phyloP scores from a whole-genome alignment of 495 filamentous ascomycete genomes.

The Tuber brumale region DNA sequence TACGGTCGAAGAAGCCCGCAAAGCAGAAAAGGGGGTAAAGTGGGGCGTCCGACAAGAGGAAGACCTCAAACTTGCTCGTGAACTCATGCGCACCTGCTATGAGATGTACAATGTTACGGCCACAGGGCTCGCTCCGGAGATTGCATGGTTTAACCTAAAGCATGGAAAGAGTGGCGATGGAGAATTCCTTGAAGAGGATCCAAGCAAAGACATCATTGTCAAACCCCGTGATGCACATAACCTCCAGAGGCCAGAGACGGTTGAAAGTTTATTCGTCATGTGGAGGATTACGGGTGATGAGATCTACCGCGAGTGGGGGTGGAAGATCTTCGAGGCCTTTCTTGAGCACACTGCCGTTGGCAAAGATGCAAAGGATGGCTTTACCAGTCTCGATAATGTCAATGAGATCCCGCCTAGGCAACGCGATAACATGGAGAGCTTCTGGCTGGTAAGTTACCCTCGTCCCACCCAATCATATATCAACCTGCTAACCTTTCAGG shows the following conservation, averaged over 20 bases:
- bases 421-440: constrained; percentile 87
- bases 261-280: constrained; percentile 95
- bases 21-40: constrained; percentile 47
- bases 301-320: constrained; percentile 92
- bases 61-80: constrained; percentile 75
- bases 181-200: constrained; percentile 52
- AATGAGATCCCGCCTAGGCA: constrained; percentile 57
- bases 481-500: constrained; percentile 46
- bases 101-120: constrained; percentile 84
- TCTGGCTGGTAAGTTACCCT: constrained; percentile 67
- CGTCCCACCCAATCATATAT: background rate
- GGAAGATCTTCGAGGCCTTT: constrained; percentile 96
- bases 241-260: constrained; percentile 89
- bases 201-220: constrained; percentile 71
- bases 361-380: constrained; percentile 52
- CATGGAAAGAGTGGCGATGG: constrained; percentile 51
- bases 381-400: constrained; percentile 73
- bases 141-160: constrained; percentile 75
- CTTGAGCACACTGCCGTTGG: constrained; percentile 71
- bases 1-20: constrained; percentile 65
- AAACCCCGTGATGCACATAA: constrained; percentile 76
- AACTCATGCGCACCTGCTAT: constrained; percentile 96
- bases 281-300: constrained; percentile 93
- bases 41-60: constrained; percentile 79
- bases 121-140: constrained; percentile 87